These are phyloP conservation scores for Coemansia guatemalensis DNA, from an alignment of 192 early-diverging fungal genomes.

Conservation along the genomic window DNA sequence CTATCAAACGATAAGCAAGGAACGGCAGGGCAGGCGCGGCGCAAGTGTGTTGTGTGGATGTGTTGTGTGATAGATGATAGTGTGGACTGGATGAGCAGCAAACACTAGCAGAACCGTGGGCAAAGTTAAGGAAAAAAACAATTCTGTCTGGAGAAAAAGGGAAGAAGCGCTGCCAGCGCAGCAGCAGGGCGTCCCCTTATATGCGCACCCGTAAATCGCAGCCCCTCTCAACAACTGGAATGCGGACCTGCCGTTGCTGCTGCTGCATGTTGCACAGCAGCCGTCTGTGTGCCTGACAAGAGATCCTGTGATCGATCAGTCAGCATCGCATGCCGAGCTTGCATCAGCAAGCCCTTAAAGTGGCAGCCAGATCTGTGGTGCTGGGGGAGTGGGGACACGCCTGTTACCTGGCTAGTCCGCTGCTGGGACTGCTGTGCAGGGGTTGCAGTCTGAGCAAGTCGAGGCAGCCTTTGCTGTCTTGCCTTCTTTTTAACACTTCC, in stretches of 20 bases:
- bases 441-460: background rate
- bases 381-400: background rate
- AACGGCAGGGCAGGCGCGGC: background rate
- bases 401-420: background rate
- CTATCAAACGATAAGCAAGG: background rate
- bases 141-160: conserved; percentile 6
- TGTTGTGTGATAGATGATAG: background rate
- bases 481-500: background rate
- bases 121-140: conserved; percentile 11
- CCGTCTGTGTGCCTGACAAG: background rate
- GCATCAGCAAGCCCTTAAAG: background rate
- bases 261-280: background rate
- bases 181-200: background rate
- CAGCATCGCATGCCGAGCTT: background rate
- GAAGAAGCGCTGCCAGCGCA: background rate
- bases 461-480: background rate
- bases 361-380: background rate
- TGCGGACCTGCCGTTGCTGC: background rate
- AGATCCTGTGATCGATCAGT: conserved; percentile 1
- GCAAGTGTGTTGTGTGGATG: background rate
- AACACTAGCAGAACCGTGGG: background rate
- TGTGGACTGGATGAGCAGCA: background rate
- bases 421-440: background rate
- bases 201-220: conserved; percentile 12
- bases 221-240: background rate